A percentile compares a stretch with the other conserved stretches of the same genome.
phyloP scores from a whole-genome alignment of 1,139 yeast genomes.

The Candida sanyaensis region DNA sequence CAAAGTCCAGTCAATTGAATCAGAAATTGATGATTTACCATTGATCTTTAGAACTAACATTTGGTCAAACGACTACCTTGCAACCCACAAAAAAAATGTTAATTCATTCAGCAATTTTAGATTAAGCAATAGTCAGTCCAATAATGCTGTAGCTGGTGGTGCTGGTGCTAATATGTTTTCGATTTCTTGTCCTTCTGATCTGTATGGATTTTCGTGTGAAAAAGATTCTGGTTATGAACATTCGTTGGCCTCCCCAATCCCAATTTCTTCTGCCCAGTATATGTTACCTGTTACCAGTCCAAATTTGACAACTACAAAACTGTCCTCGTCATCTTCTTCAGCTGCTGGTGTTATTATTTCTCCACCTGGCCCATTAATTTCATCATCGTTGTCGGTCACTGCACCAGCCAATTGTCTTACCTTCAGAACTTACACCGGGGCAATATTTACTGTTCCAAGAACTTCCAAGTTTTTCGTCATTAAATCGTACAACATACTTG shows the following conservation, averaged over 20 bases:
- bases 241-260: not conserved
- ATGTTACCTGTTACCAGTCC: not conserved
- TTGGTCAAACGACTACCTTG: conserved; percentile 20
- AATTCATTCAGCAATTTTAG: conserved; percentile 2
- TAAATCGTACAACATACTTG: conserved; percentile 51
- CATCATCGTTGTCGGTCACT: not conserved
- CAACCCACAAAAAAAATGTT: not conserved
- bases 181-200: not conserved
- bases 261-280: not conserved
- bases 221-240: not conserved
- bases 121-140: not conserved
- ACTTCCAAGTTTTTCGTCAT: conserved; percentile 53
- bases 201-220: not conserved
- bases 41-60: conserved; percentile 19
- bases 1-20: conserved; percentile 21
- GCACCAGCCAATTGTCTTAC: conserved; percentile 12
- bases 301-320: not conserved
- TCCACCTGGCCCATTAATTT: not conserved
- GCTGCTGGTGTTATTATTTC: not conserved
- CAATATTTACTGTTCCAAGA: conserved; percentile 16
- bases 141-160: not conserved
- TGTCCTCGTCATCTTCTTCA: not conserved
- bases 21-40: conserved; percentile 16
- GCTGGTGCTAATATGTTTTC: not conserved
- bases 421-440: conserved; percentile 26